phyloP scores from a whole-genome alignment of 1,284 basidiomycete species.

The Xerocomus alliaceus region DNA sequence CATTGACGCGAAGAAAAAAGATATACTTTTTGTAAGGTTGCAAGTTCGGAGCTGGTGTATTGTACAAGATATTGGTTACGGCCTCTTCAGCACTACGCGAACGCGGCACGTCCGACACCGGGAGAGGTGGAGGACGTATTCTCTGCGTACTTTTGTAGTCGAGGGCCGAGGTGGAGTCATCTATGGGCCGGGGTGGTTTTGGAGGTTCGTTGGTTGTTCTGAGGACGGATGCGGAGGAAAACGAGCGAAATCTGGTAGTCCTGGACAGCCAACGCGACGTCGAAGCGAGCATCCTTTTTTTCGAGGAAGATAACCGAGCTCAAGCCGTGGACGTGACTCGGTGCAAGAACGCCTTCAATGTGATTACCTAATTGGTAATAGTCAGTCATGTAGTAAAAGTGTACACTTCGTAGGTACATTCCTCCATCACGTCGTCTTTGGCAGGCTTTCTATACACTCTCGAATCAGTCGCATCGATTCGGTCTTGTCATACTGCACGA shows the following conservation, averaged over 20 bases:
- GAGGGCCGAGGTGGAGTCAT: conserved; percentile 92
- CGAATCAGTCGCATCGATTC: conserved; percentile 60
- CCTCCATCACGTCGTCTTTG: conserved; percentile 42
- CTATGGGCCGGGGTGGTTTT: conserved; percentile 72
- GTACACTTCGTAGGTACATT: too few species aligned
- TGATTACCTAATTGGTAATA: conserved; percentile 27
- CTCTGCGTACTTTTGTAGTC: conserved; percentile 88
- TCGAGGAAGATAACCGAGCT: too few species aligned
- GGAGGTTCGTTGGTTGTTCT: conserved; percentile 38
- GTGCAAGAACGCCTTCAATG: too few species aligned
- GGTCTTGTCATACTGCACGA: conserved; percentile 60
- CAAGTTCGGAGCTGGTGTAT: conserved; percentile 90
- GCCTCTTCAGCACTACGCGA: conserved; percentile 89
- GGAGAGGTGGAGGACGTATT: conserved; percentile 78
- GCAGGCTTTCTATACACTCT: conserved; percentile 59
- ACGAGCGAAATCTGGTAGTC: conserved; percentile 20
- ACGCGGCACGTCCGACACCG: conserved; percentile 74
- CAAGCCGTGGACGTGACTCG: too few species aligned
- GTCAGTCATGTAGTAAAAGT: too few species aligned
- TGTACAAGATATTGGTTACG: conserved; percentile 94
- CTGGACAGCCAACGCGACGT: conserved; percentile 28
- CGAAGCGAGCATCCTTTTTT: conserved; percentile 19
- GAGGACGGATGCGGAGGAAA: conserved; percentile 21
- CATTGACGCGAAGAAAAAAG: conserved; percentile 6
- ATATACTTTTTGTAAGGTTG: conserved; percentile 94